phyloP scores from a whole-genome alignment of 345 rosid species.

The Populus alba region DNA sequence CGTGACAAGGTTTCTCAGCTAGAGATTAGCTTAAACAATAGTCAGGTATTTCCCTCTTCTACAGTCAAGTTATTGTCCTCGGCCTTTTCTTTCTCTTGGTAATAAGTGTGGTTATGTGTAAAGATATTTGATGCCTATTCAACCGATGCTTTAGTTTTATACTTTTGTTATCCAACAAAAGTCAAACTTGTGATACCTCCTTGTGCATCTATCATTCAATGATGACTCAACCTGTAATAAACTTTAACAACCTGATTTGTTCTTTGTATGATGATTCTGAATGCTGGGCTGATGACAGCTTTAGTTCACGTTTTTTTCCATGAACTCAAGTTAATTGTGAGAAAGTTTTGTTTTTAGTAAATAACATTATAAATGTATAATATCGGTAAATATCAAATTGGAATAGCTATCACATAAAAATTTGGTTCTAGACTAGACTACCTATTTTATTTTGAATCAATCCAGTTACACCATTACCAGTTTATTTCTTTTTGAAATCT shows the following conservation, averaged over 20 bases:
- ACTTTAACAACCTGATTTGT: not conserved
- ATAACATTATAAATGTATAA: not conserved
- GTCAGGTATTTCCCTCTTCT: conserved; percentile 48
- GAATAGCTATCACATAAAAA: not conserved
- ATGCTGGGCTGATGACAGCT: not conserved
- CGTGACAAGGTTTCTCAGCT: conserved; percentile 46
- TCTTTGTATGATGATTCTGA: not conserved
- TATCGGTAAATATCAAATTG: not conserved
- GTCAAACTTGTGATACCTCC: not conserved
- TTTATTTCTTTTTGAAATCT: too few species aligned
- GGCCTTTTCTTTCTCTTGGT: not conserved
- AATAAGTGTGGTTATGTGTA: not conserved
- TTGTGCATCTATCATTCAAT: not conserved
- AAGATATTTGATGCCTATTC: not conserved
- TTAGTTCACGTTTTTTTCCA: not conserved
- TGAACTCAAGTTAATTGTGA: not conserved
- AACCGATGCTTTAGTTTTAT: not conserved
- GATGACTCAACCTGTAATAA: not conserved
- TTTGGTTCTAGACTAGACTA: not conserved
- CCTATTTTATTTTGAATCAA: not conserved
- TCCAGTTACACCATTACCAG: not conserved
- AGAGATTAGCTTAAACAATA: conserved; percentile 45
- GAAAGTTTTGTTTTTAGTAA: not conserved
- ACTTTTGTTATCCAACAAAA: not conserved
- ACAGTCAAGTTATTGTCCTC: not conserved